Conservation (phyloP, 2,329 filamentous ascomycete genomes). For the Pyrenophora teres region DNA sequence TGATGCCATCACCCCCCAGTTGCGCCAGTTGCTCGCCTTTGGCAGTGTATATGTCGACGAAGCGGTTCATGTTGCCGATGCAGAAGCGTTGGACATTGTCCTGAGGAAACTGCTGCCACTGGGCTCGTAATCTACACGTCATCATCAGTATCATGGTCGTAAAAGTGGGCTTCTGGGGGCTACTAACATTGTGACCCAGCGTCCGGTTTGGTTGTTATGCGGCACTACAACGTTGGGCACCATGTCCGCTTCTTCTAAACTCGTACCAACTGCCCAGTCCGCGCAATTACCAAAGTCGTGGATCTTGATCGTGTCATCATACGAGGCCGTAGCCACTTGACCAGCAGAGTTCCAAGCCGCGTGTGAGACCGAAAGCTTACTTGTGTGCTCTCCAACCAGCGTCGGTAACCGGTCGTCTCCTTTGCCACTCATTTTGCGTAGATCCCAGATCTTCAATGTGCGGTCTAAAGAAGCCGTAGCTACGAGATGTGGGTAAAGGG, state of each 20-base stretch:
- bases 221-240: slow-evolving; percentile 69
- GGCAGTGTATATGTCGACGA: slow-evolving; percentile 85
- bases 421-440: slow-evolving; percentile 75
- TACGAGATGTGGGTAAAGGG: slow-evolving; percentile 76
- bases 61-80: slow-evolving; percentile 97
- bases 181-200: slow-evolving; percentile 82
- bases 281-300: slow-evolving; percentile 69
- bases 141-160: slow-evolving; percentile 10
- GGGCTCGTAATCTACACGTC: slow-evolving; percentile 67
- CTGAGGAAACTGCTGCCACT: slow-evolving; percentile 82
- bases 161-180: neutral
- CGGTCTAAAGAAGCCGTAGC: slow-evolving; percentile 90
- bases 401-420: slow-evolving; percentile 65
- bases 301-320: slow-evolving; percentile 94
- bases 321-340: slow-evolving; percentile 87
- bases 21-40: slow-evolving; percentile 88
- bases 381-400: slow-evolving; percentile 80
- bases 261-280: slow-evolving; percentile 59
- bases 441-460: slow-evolving; percentile 89
- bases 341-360: slow-evolving; percentile 86
- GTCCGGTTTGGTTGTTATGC: slow-evolving; percentile 95
- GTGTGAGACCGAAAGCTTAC: slow-evolving; percentile 84
- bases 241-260: slow-evolving; percentile 67
- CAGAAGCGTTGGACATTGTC: slow-evolving; percentile 85
- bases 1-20: slow-evolving; percentile 85